Evolutionary conservation across 495 filamentous ascomycete genomes (phyloP).

Genomic region (Peziza echinospora): DNA sequence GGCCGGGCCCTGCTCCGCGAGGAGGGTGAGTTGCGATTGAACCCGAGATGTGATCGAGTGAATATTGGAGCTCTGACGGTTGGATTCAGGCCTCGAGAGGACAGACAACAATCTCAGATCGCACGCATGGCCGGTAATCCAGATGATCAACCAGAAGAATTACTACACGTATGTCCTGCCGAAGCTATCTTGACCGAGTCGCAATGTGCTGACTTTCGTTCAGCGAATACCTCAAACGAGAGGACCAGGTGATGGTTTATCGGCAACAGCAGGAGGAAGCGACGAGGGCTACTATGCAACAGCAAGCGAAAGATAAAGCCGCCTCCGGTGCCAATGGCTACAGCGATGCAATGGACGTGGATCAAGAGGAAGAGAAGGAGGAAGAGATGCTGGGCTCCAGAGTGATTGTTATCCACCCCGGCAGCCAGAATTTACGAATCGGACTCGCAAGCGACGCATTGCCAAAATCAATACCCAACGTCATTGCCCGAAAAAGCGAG

Average conservation of each 20-base stretch:
- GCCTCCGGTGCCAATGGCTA: conserved; percentile 5
- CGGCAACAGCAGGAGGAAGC: conserved; percentile 40
- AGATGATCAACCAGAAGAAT: conserved; percentile 95
- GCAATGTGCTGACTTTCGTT: conserved; percentile 15
- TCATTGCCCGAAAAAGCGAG: conserved; percentile 54
- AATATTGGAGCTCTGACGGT: too few species aligned
- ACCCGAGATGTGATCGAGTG: too few species aligned
- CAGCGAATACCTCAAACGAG: conserved; percentile 92
- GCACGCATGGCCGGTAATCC: conserved; percentile 78
- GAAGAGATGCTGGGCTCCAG: conserved; percentile 41
- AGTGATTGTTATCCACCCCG: conserved; percentile 88
- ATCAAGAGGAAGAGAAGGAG: conserved; percentile 34
- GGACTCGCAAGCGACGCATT: conserved; percentile 85
- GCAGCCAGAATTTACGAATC: conserved; percentile 88
- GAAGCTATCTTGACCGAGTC: background rate
- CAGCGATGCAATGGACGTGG: conserved; percentile 23
- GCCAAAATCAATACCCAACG: conserved; percentile 84
- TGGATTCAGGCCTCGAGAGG: conserved; percentile 76
- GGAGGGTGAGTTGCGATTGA: conserved; percentile 13
- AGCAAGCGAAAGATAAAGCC: conserved; percentile 10
- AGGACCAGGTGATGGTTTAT: conserved; percentile 82
- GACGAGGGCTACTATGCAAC: conserved; percentile 23
- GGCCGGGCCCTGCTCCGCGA: conserved; percentile 24
- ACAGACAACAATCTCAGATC: conserved; percentile 96
- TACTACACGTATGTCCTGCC: conserved; percentile 71